These are phyloP conservation scores for Hemileia vastatrix DNA, from an alignment of 1,284 basidiomycete genomes.

Conservation along the genomic window DNA sequence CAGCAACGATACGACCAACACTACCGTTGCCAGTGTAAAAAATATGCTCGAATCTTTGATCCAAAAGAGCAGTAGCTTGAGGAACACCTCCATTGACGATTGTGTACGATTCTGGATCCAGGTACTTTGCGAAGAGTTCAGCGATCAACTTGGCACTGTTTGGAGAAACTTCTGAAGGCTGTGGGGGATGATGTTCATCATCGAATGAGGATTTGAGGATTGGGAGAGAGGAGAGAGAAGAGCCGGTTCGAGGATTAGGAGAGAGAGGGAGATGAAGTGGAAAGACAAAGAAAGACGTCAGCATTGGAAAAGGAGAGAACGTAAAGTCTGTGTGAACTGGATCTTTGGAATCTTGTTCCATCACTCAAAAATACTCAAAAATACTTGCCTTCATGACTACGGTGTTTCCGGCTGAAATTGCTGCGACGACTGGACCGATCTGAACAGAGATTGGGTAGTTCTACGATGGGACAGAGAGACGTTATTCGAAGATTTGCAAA, in stretches of 20 bases:
- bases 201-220: neutral
- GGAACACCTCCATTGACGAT: slow-evolving; percentile 67
- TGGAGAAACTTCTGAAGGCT: slow-evolving; percentile 66
- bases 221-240: slow-evolving; percentile 52
- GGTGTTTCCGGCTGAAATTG: slow-evolving; percentile 47
- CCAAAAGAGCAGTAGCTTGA: slow-evolving; percentile 66
- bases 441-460: slow-evolving; percentile 29
- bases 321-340: slow-evolving; percentile 51
- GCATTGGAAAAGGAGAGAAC: slow-evolving; percentile 61
- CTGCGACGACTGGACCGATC: slow-evolving; percentile 45
- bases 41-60: slow-evolving; percentile 80
- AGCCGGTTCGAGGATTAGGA: slow-evolving; percentile 42
- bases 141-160: slow-evolving; percentile 59
- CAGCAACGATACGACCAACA: slow-evolving; percentile 66
- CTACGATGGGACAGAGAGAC: too few species aligned
- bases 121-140: slow-evolving; percentile 66
- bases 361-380: slow-evolving; percentile 61
- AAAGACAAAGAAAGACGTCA: slow-evolving; percentile 46
- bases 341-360: slow-evolving; percentile 32
- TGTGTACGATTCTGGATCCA: slow-evolving; percentile 62
- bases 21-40: slow-evolving; percentile 53
- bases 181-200: too few species aligned
- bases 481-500: too few species aligned
- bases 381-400: slow-evolving; percentile 41
- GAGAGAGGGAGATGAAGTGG: neutral